These are phyloP conservation scores for Boletus smithii DNA, from an alignment of 1,284 basidiomycete species.

Conservation along the genomic window DNA sequence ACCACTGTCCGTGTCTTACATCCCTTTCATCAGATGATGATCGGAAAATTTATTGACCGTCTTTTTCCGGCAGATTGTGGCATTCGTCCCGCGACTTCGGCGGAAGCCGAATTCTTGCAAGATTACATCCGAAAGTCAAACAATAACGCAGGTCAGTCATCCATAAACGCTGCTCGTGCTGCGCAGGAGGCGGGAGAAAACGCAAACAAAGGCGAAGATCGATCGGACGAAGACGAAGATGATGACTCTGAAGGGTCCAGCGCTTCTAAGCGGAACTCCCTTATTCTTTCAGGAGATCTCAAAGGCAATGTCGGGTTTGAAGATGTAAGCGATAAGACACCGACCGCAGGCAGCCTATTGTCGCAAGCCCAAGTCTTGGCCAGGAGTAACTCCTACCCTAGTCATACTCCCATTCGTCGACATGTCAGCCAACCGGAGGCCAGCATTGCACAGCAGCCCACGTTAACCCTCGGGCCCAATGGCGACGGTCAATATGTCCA, in stretches of 20 bases:
- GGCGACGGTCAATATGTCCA: constrained; percentile 43
- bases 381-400: constrained; percentile 54
- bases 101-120: constrained; percentile 87
- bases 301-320: constrained; percentile 56
- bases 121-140: constrained; percentile 87
- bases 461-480: constrained; percentile 49
- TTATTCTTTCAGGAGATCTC: constrained; percentile 60
- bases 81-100: constrained; percentile 80
- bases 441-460: constrained; percentile 47
- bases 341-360: constrained; percentile 71
- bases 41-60: constrained; percentile 36
- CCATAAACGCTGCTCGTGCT: constrained; percentile 65
- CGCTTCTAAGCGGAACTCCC: constrained; percentile 71
- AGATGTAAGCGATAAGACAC: constrained; percentile 76
- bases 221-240: constrained; percentile 79
- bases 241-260: constrained; percentile 73
- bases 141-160: constrained; percentile 72
- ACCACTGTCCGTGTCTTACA: constrained; percentile 68
- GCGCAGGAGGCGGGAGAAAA: constrained; percentile 61
- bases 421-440: constrained; percentile 56
- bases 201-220: constrained; percentile 54
- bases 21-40: constrained; percentile 28
- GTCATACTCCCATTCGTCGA: constrained; percentile 71
- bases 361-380: constrained; percentile 66
- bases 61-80: constrained; percentile 68